Conservation (phyloP, 805 yeast species). For the Cyberlindnera euphorbiae region DNA sequence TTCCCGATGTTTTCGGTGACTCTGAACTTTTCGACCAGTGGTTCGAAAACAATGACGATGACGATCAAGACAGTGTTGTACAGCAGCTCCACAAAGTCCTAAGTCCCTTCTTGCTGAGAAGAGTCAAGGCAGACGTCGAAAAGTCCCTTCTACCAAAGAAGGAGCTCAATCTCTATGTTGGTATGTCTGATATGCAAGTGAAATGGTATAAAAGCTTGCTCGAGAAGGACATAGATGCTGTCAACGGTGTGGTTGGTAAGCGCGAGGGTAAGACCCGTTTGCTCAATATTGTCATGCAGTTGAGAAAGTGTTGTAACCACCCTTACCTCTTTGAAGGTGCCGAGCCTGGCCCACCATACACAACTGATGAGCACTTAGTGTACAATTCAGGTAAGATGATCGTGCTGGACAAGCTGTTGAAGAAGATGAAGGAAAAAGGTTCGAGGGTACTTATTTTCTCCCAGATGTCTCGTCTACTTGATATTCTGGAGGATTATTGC, state of each 20-base stretch:
- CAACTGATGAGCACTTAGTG: constrained; percentile 93
- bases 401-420: constrained; percentile 76
- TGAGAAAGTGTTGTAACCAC: constrained; percentile 94
- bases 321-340: constrained; percentile 99
- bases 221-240: constrained; percentile 94
- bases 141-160: constrained; percentile 85
- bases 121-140: constrained; percentile 92
- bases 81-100: constrained; percentile 84
- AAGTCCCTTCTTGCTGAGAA: constrained; percentile 80
- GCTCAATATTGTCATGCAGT: constrained; percentile 92
- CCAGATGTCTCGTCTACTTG: constrained; percentile 88
- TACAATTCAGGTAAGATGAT: constrained; percentile 88
- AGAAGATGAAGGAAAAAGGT: constrained; percentile 67
- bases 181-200: constrained; percentile 93
- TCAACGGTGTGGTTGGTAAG: constrained; percentile 92
- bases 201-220: constrained; percentile 85
- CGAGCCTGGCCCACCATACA: constrained; percentile 96
- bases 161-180: constrained; percentile 84
- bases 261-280: constrained; percentile 89
- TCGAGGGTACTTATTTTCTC: constrained; percentile 89
- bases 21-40: constrained; percentile 86
- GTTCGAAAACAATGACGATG: constrained; percentile 61
- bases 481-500: constrained; percentile 90
- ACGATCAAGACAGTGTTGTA: constrained; percentile 77
- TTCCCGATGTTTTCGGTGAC: constrained; percentile 95